Evolutionary conservation across 495 filamentous ascomycete genomes (phyloP).

Genomic region (Penicillium waksmanii): DNA sequence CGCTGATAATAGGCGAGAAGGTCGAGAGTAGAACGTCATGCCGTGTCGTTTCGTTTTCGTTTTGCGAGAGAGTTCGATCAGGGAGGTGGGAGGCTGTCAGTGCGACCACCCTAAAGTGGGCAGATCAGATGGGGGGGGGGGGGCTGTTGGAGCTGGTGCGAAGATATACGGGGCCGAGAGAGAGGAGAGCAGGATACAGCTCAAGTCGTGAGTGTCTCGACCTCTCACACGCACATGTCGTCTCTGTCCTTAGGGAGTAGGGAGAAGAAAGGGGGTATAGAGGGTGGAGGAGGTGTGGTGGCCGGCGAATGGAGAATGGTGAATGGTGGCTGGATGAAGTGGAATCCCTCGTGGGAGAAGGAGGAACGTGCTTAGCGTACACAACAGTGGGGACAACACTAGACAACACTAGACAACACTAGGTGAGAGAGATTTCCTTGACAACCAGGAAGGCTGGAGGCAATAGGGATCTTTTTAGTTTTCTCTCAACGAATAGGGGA

Average conservation of each 20-base stretch:
- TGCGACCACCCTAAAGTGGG: not conserved
- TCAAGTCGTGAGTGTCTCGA: not conserved
- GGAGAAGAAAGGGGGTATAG: no score
- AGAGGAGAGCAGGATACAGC: not conserved
- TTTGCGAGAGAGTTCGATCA: not conserved
- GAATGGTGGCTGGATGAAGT: conserved; percentile 28
- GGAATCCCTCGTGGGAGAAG: conserved; percentile 28
- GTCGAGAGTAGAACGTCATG: conserved; percentile 38
- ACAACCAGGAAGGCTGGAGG: no score
- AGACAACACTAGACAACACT: no score
- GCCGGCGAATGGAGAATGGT: not conserved
- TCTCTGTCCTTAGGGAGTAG: no score
- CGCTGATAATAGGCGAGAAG: conserved; percentile 23
- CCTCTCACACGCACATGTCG: no score
- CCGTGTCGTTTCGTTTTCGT: conserved; percentile 28
- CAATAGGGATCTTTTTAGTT: no score
- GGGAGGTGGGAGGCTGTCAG: not conserved
- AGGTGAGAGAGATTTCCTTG: no score
- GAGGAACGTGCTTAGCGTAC: conserved; percentile 24
- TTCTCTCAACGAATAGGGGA: no score
- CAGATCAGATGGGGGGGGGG: not conserved
- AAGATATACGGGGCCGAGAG: not conserved
- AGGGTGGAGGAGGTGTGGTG: not conserved
- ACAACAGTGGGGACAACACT: not conserved
- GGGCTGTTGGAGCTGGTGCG: not conserved